Evolutionary conservation across 2,329 filamentous ascomycete species (phyloP).

Genomic region (Aspergillus fumigatiaffinis): DNA sequence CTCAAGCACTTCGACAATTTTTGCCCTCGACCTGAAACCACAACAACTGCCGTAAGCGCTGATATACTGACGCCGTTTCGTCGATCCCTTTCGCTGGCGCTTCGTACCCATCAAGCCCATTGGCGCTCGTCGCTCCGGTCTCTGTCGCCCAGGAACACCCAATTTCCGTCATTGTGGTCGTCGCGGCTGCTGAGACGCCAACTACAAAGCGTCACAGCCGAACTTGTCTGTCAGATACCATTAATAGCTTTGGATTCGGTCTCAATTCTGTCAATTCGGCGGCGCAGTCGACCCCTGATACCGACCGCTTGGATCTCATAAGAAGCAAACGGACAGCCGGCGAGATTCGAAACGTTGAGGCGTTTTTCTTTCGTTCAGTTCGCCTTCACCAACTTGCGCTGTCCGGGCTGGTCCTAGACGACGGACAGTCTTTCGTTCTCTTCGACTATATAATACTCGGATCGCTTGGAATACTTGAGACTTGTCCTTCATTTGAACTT

Average conservation of each 20-base stretch:
- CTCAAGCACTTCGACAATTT: neutral
- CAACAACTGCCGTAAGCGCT: slow-evolving; percentile 18
- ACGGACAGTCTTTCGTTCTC: slow-evolving; percentile 5
- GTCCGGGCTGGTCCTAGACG: slow-evolving; percentile 17
- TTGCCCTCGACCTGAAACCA: slow-evolving; percentile 1
- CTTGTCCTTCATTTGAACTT: slow-evolving; percentile 3
- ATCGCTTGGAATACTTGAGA: slow-evolving; percentile 1
- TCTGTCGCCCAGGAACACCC: slow-evolving; percentile 8
- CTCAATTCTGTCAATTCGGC: neutral
- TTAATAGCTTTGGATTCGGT: slow-evolving; percentile 2
- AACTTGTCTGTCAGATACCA: slow-evolving; percentile 10
- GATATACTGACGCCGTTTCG: slow-evolving; percentile 8
- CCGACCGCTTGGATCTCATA: neutral
- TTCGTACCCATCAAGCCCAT: slow-evolving; percentile 13
- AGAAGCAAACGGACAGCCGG: neutral
- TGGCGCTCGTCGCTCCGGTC: slow-evolving; percentile 10
- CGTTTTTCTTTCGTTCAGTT: neutral
- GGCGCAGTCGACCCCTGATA: neutral
- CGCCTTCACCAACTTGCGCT: neutral
- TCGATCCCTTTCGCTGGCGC: slow-evolving; percentile 20
- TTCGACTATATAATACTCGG: slow-evolving; percentile 2
- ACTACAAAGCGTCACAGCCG: slow-evolving; percentile 8
- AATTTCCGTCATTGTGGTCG: slow-evolving; percentile 14
- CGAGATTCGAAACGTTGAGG: neutral
- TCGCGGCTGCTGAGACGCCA: slow-evolving; percentile 21